These are phyloP conservation scores for Trifolium pratense DNA, from an alignment of 306 rosid species.

Conservation along the genomic window DNA sequence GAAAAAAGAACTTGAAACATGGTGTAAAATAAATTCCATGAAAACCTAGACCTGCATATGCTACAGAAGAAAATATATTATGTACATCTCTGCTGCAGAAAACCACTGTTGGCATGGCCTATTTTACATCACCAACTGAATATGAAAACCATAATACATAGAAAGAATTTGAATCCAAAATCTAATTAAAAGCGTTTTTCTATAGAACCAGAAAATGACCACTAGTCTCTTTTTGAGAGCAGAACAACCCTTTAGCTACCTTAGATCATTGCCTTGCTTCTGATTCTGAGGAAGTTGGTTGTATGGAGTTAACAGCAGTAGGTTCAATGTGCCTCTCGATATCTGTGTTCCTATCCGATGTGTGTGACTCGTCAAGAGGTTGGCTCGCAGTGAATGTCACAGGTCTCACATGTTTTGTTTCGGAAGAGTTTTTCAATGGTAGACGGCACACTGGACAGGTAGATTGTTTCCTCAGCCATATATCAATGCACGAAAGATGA, in stretches of 20 bases:
- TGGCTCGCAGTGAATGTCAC: conserved; percentile 63
- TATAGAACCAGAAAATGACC: conserved; percentile 37
- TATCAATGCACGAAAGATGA: conserved; percentile 92
- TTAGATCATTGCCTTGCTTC: conserved; percentile 57
- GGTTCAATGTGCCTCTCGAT: conserved; percentile 47
- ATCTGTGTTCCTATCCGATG: conserved; percentile 48
- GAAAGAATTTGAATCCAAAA: conserved; percentile 51
- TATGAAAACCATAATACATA: conserved; percentile 38
- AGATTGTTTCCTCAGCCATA: conserved; percentile 86
- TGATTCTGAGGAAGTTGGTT: conserved; percentile 49
- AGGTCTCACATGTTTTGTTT: conserved; percentile 63
- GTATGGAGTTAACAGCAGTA: conserved; percentile 36
- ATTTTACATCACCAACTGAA: conserved; percentile 45
- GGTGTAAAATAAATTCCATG: conserved; percentile 34
- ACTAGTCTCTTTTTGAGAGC: conserved; percentile 26
- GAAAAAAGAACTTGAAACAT: conserved; percentile 38
- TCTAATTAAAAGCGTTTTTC: conserved; percentile 42
- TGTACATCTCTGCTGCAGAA: conserved; percentile 41
- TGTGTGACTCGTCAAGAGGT: conserved; percentile 54
- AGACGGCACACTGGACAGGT: conserved; percentile 97
- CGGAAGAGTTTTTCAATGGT: conserved; percentile 68
- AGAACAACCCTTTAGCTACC: conserved; percentile 33
- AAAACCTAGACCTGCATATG: conserved; percentile 39
- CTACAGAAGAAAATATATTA: conserved; percentile 37
- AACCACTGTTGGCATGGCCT: conserved; percentile 26